These are phyloP conservation scores for Nothophaeocryptopus gaeumannii DNA, from an alignment of 2,329 filamentous ascomycete genomes.

Conservation along the genomic window DNA sequence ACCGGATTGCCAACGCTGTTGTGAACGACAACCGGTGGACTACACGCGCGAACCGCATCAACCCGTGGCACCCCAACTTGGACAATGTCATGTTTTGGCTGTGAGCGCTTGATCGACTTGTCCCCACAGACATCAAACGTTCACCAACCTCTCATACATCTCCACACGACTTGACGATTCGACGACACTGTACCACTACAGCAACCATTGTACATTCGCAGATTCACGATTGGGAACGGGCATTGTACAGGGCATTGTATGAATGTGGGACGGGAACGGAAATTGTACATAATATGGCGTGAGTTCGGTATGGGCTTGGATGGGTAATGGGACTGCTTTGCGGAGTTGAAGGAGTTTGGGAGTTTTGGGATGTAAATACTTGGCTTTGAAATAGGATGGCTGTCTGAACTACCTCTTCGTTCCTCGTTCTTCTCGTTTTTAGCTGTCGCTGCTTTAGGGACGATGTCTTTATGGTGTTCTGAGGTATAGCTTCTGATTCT, in stretches of 20 bases:
- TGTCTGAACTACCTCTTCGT: slow-evolving; percentile 1
- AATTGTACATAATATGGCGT: no score
- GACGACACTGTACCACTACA: not conserved
- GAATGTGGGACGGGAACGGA: not conserved
- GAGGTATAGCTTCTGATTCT: no score
- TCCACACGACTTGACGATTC: no score
- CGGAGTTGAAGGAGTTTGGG: not conserved
- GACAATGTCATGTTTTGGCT: slow-evolving; percentile 33
- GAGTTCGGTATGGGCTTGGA: not conserved
- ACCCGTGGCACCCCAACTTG: slow-evolving; percentile 31
- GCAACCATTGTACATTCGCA: not conserved
- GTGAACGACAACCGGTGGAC: no score
- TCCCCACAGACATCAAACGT: no score
- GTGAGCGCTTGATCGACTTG: no score
- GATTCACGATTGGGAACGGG: not conserved
- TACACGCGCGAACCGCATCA: no score
- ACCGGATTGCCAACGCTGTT: no score
- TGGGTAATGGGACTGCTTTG: not conserved
- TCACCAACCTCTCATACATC: no score
- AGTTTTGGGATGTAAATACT: not conserved
- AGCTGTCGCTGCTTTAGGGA: no score
- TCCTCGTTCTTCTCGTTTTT: not conserved
- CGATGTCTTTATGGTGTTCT: no score
- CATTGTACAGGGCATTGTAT: not conserved
- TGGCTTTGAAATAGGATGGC: not conserved